Evolutionary conservation across 441 rosid genomes (phyloP).

Genomic region (Populus hybrid): DNA sequence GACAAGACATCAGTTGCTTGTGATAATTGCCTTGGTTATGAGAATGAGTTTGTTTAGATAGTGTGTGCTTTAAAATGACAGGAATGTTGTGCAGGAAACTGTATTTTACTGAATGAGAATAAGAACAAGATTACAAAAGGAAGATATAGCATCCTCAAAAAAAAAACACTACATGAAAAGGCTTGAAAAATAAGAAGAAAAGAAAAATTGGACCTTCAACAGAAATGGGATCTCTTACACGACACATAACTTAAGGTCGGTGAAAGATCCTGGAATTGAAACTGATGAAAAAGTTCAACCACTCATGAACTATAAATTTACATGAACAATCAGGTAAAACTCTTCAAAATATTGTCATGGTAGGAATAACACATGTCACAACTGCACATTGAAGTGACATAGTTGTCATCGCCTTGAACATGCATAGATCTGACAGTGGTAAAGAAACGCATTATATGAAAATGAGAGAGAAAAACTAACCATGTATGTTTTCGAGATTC

Average conservation of each 20-base stretch:
- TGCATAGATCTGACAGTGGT: neutral
- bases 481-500: slow-evolving; percentile 71
- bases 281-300: neutral
- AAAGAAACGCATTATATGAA: neutral
- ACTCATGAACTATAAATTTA: neutral
- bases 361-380: neutral
- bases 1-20: neutral
- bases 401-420: neutral
- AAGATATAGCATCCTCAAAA: neutral
- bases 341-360: neutral
- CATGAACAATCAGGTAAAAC: neutral
- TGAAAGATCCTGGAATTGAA: neutral
- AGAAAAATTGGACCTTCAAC: neutral
- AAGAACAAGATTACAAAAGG: neutral
- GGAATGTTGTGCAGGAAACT: neutral
- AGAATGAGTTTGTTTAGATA: neutral
- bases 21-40: neutral
- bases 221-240: neutral
- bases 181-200: neutral
- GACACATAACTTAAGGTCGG: neutral
- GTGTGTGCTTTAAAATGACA: neutral
- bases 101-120: neutral
- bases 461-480: slow-evolving; percentile 38
- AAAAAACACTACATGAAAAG: neutral
- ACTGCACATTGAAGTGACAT: neutral